Conservation (phyloP, 2,329 filamentous ascomycete species). For the Tetracladium maxilliforme region DNA sequence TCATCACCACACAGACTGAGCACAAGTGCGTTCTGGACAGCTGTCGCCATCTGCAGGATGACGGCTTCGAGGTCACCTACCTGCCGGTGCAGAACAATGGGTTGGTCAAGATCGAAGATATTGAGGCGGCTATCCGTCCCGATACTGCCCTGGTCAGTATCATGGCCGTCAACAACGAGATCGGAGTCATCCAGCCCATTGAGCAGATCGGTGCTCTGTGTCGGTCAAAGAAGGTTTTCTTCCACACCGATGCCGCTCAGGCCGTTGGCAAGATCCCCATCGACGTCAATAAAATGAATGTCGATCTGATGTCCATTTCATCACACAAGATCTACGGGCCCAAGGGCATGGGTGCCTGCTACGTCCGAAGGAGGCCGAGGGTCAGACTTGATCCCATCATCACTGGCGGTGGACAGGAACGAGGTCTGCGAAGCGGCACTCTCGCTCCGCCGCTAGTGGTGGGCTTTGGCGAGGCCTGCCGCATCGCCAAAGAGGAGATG, state of each 20-base stretch:
- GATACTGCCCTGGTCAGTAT: conserved; percentile 89
- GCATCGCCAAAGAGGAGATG: conserved; percentile 83
- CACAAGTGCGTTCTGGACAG: conserved; percentile 98
- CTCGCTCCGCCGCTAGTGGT: conserved; percentile 78
- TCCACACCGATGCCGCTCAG: conserved; percentile 93
- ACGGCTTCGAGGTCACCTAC: conserved; percentile 95
- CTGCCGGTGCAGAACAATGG: conserved; percentile 79
- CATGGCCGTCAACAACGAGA: conserved; percentile 99
- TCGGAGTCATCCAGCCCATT: conserved; percentile 94
- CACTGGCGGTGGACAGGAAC: conserved; percentile 88
- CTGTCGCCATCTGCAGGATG: conserved; percentile 90
- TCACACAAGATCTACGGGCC: conserved; percentile 98
- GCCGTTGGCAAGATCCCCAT: conserved; percentile 97
- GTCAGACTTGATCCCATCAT: conserved; percentile 94
- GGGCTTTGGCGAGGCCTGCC: conserved; percentile 90
- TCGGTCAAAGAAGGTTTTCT: conserved; percentile 84
- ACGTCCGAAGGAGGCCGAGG: conserved; percentile 79
- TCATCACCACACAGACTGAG: conserved; percentile 94
- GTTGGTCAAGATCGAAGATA: conserved; percentile 67
- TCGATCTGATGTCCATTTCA: conserved; percentile 97
- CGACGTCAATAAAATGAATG: conserved; percentile 94
- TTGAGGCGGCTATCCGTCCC: conserved; percentile 79
- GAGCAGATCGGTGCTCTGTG: conserved; percentile 89
- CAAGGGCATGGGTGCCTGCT: conserved; percentile 94
- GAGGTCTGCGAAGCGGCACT: conserved; percentile 87